Conservation (phyloP, 2,329 filamentous ascomycete species). For the Ramularia collo-cygni region DNA sequence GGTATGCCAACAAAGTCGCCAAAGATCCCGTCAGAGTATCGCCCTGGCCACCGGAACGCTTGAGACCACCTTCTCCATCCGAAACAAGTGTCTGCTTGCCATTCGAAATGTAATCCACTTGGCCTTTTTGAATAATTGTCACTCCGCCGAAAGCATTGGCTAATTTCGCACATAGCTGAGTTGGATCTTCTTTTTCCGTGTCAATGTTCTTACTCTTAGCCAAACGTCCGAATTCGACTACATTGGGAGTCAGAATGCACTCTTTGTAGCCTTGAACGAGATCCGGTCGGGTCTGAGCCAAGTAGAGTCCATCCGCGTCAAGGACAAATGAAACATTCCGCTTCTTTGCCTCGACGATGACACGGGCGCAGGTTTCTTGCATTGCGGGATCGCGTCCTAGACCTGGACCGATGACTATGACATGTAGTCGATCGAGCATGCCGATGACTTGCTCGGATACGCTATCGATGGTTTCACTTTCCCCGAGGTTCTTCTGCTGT, state of each 20-base stretch:
- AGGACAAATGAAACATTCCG: slow-evolving; percentile 72
- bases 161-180: slow-evolving; percentile 60
- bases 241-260: slow-evolving; percentile 88
- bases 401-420: slow-evolving; percentile 86
- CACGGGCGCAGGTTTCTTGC: slow-evolving; percentile 73
- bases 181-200: slow-evolving; percentile 41
- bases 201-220: slow-evolving; percentile 69
- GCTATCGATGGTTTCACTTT: slow-evolving; percentile 51
- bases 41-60: slow-evolving; percentile 89
- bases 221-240: slow-evolving; percentile 82
- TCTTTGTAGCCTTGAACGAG: slow-evolving; percentile 73
- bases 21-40: slow-evolving; percentile 88
- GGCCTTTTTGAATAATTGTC: slow-evolving; percentile 85
- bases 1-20: slow-evolving; percentile 82
- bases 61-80: slow-evolving; percentile 73
- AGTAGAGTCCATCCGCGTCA: slow-evolving; percentile 79
- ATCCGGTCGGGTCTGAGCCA: slow-evolving; percentile 69
- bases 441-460: slow-evolving; percentile 64
- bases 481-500: slow-evolving; percentile 55
- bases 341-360: slow-evolving; percentile 71
- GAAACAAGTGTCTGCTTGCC: slow-evolving; percentile 67
- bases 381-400: slow-evolving; percentile 85
- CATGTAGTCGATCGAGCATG: slow-evolving; percentile 81
- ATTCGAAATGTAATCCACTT: slow-evolving; percentile 74
- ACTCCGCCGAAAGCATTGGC: slow-evolving; percentile 76